Percentiles rank a stretch among this genome's conserved stretches.
These are phyloP conservation scores for Rhodotorula sphaerocarpa DNA, from an alignment of 768 basidiomycete species.

Conservation along the genomic window DNA sequence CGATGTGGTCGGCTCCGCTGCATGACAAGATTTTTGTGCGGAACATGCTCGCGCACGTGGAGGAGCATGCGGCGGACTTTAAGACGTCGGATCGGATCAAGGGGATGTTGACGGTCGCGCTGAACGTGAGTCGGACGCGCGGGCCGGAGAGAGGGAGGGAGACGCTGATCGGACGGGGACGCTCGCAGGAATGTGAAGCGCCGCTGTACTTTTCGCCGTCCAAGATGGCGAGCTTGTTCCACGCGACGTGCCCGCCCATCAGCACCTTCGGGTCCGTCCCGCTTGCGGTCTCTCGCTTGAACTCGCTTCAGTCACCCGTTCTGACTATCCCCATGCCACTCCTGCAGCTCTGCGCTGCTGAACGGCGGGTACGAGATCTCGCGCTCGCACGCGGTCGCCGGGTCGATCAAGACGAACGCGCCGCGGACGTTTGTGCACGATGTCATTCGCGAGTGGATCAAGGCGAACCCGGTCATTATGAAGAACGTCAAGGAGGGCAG, in stretches of 20 bases:
- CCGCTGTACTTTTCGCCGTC: slow-evolving; percentile 85
- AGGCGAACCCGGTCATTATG: slow-evolving; percentile 68
- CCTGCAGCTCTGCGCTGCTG: slow-evolving; percentile 70
- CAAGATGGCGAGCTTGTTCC: slow-evolving; percentile 70
- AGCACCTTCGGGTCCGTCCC: slow-evolving; percentile 62
- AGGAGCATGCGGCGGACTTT: slow-evolving; percentile 47
- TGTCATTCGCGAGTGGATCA: slow-evolving; percentile 75
- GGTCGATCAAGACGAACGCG: slow-evolving; percentile 85
- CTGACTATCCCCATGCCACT: no score
- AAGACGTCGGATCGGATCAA: slow-evolving; percentile 59
- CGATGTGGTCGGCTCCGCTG: slow-evolving; percentile 89
- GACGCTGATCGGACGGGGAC: not conserved
- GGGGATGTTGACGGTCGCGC: slow-evolving; percentile 87
- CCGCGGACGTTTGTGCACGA: slow-evolving; percentile 64
- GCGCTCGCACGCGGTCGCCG: slow-evolving; percentile 79
- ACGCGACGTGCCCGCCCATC: slow-evolving; percentile 66
- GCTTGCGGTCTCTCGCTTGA: not conserved
- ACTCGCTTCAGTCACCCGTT: not conserved
- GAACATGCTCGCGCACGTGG: slow-evolving; percentile 65
- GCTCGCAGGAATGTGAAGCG: slow-evolving; percentile 57
- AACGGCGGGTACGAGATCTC: slow-evolving; percentile 77
- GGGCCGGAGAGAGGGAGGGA: not conserved
- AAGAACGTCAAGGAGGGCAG: slow-evolving; percentile 69
- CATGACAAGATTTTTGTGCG: slow-evolving; percentile 67
- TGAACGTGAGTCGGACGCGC: slow-evolving; percentile 55